Evolutionary conservation across 2,329 filamentous ascomycete genomes (phyloP).

Genomic region (Colletotrichum plurivorum): DNA sequence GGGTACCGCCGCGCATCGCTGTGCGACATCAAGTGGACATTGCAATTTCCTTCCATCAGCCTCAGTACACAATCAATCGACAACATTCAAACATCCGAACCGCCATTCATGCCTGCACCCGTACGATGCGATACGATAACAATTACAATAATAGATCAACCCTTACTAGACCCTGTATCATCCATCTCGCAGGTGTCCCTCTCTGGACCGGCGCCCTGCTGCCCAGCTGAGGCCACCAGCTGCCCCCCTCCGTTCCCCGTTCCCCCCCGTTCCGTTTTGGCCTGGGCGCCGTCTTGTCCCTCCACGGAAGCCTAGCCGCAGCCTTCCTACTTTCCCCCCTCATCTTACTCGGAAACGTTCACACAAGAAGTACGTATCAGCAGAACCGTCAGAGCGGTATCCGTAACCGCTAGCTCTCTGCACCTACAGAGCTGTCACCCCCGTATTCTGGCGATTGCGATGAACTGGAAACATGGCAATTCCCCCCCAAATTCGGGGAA

Average conservation of each 20-base stretch:
- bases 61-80: slow-evolving; percentile 1
- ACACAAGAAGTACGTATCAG: neutral
- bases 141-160: slow-evolving; percentile 13
- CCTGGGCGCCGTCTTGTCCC: slow-evolving; percentile 21
- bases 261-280: slow-evolving; percentile 4
- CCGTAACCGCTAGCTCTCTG: too few relatives aligned
- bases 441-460: slow-evolving; percentile 8
- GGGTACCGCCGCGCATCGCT: slow-evolving; percentile 22
- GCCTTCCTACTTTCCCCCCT: slow-evolving; percentile 11
- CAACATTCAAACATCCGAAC: slow-evolving; percentile 1
- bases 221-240: slow-evolving; percentile 12
- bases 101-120: neutral
- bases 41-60: neutral
- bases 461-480: slow-evolving; percentile 14
- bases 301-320: neutral
- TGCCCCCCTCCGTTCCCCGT: neutral
- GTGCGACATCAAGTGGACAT: slow-evolving; percentile 21
- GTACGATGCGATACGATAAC: neutral
- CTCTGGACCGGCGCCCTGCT: slow-evolving; percentile 9
- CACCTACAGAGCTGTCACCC: neutral
- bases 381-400: slow-evolving; percentile 10
- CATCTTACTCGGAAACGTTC: slow-evolving; percentile 11
- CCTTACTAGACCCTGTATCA: neutral
- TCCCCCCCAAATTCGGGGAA: slow-evolving; percentile 1
- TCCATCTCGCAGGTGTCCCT: slow-evolving; percentile 28